A percentile compares a stretch with the other conserved stretches of the same genome.
phyloP scores from a whole-genome alignment of 257 asterid species.

The Mentha longifolia region DNA sequence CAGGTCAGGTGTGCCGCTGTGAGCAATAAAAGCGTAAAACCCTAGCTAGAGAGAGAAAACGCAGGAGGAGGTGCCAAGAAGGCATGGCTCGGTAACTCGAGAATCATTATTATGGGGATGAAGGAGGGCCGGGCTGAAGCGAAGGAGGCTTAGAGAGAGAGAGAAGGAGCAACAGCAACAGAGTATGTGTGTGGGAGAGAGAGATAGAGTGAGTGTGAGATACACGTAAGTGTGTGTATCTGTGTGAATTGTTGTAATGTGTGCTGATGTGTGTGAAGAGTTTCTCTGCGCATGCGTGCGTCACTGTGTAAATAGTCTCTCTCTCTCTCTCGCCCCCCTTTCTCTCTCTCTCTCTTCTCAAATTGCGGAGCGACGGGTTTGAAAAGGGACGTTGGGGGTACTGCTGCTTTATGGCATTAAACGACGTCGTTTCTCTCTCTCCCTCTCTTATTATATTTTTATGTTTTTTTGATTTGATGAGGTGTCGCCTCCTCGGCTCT shows the following conservation, averaged over 20 bases:
- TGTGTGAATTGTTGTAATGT: background rate
- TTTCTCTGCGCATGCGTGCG: slow-evolving; percentile 27
- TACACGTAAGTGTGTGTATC: background rate
- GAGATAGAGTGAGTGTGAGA: slow-evolving; percentile 25
- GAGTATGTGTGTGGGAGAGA: slow-evolving; percentile 2
- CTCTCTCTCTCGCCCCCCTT: too few species aligned
- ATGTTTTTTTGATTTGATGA: background rate
- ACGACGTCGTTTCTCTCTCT: slow-evolving; percentile 27
- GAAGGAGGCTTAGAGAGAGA: slow-evolving; percentile 23
- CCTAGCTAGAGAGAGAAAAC: slow-evolving; percentile 45
- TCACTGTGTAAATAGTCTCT: slow-evolving; percentile 21
- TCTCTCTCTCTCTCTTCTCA: slow-evolving; percentile 20
- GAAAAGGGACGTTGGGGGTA: slow-evolving; percentile 28
- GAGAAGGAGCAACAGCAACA: background rate
- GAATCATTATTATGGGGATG: slow-evolving; percentile 25
- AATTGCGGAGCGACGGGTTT: slow-evolving; percentile 25
- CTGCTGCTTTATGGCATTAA: slow-evolving; percentile 2
- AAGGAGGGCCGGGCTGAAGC: slow-evolving; percentile 26
- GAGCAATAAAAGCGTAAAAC: slow-evolving; percentile 37
- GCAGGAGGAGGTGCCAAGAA: slow-evolving; percentile 18
- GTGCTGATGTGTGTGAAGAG: background rate
- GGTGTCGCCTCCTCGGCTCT: slow-evolving; percentile 29
- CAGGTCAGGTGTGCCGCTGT: slow-evolving; percentile 31
- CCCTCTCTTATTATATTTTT: too few species aligned
- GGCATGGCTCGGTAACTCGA: slow-evolving; percentile 32